These are phyloP conservation scores for Colletotrichum tropicicola DNA, from an alignment of 2,329 filamentous ascomycete species.

Conservation along the genomic window DNA sequence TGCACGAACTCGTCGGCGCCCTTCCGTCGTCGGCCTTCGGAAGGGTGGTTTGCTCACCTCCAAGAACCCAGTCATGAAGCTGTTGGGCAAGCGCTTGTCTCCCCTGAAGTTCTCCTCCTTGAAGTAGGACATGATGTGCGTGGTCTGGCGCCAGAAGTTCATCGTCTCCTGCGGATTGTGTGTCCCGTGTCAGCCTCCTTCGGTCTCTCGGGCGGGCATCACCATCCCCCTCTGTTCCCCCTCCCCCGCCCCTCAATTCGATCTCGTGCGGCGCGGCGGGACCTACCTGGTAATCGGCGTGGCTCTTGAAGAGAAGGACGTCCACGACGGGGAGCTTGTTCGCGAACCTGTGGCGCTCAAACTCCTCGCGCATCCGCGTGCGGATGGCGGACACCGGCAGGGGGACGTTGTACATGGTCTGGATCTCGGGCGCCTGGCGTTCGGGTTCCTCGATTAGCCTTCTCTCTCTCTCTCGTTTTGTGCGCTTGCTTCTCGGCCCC, in stretches of 20 bases:
- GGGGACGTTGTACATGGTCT: conserved; percentile 95
- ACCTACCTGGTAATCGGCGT: conserved; percentile 90
- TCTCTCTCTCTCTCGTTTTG: not conserved
- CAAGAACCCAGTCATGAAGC: conserved; percentile 94
- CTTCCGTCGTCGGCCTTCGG: not conserved
- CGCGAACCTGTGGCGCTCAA: conserved; percentile 94
- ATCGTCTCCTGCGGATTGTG: conserved; percentile 79
- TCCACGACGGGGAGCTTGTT: conserved; percentile 90
- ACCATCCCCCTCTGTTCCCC: not conserved
- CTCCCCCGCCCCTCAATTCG: not conserved
- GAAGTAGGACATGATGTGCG: conserved; percentile 97
- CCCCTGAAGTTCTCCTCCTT: conserved; percentile 82
- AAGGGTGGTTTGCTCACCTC: conserved; percentile 70
- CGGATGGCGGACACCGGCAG: conserved; percentile 88
- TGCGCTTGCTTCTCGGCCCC: not conserved
- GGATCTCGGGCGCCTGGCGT: conserved; percentile 89
- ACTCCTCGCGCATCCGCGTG: conserved; percentile 95
- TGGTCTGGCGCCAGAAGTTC: conserved; percentile 99
- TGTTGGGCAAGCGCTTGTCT: conserved; percentile 81
- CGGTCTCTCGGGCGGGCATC: not conserved
- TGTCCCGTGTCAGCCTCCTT: not conserved
- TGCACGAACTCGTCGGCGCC: not conserved
- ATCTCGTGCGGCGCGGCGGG: not conserved
- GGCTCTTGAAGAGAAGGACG: conserved; percentile 88
- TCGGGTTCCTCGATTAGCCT: not conserved